Evolutionary conservation across 2,329 filamentous ascomycete species (phyloP), one percentile per base, ranked within the genome.

Genomic region (Westerdykella sp.): DNA sequence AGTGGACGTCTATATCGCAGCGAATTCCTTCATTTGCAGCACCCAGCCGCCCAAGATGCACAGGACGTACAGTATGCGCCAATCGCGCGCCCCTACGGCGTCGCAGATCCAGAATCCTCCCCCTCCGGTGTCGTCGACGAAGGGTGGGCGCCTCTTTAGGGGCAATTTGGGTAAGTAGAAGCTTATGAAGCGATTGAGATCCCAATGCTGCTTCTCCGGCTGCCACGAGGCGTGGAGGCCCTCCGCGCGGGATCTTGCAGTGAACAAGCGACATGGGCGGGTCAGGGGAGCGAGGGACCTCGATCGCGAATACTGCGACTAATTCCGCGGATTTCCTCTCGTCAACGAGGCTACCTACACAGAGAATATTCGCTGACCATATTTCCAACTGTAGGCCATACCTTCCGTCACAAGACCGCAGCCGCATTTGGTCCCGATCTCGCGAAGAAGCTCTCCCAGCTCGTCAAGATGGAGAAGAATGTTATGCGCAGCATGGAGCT

Each of bases 401-500:
- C 76, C 34, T 80, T 89, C 66, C 80, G 86, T 58, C 79, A 81
- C 63, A 84, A 84, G 63, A 78, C 83, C 35, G 84, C 85, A 51
- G 86, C 85, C 55, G 83, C 85, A 57, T 89, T 88, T 60, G 81
- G 81, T 30, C 81, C 90, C 45, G 93, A 98, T 62, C 83, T 98
- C 46, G 85, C 93, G 46, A 96, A 95, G 80, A 98, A 98, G 79
- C 83, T 98, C 50, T 88, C 90, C 34, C 87, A 95, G 74, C 80
- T 98, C 41, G 93, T 98, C 51, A 98, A 98, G 81, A 98, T 98
- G 93, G 93, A 98, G 75, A 98, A 98, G 83, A 97, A 98, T 67
- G 87, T 96, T 44, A 98, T 98, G 93, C 88, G 93, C 69, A 96
- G 89, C 68, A 83, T 97, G 78, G 93, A 98, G 68, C 78, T 88